A percentile compares a stretch with the other conserved stretches of the same genome.
These are phyloP conservation scores for Fusarium clavum DNA, from an alignment of 2,329 filamentous ascomycete genomes.

Conservation along the genomic window DNA sequence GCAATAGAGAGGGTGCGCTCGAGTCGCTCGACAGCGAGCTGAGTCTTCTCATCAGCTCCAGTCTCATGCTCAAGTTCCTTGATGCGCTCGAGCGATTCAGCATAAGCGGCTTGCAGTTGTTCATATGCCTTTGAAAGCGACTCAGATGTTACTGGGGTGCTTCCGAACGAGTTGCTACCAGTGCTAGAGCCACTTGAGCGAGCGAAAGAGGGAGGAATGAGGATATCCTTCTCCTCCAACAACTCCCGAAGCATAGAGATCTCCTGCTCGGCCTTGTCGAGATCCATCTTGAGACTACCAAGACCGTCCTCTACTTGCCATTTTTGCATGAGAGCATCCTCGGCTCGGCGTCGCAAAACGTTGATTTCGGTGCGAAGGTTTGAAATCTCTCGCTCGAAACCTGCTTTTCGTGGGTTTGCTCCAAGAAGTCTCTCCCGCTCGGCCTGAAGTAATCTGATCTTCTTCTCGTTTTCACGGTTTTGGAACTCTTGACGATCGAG, in stretches of 20 bases:
- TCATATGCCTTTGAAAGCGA: slow-evolving; percentile 80
- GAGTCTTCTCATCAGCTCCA: slow-evolving; percentile 67
- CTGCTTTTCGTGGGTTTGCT: slow-evolving; percentile 76
- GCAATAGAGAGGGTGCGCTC: slow-evolving; percentile 76
- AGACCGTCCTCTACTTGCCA: slow-evolving; percentile 95
- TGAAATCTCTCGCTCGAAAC: slow-evolving; percentile 86
- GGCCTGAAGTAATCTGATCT: slow-evolving; percentile 78
- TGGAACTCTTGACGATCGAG: slow-evolving; percentile 88
- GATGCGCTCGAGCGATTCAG: slow-evolving; percentile 73
- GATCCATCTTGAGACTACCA: slow-evolving; percentile 90
- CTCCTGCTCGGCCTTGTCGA: slow-evolving; percentile 94
- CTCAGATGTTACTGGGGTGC: slow-evolving; percentile 70
- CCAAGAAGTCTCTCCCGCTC: slow-evolving; percentile 81
- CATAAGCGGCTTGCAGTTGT: slow-evolving; percentile 79
- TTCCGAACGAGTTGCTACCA: slow-evolving; percentile 47
- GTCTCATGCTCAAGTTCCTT: slow-evolving; percentile 69
- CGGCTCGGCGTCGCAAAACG: slow-evolving; percentile 83
- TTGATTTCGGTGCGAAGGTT: slow-evolving; percentile 87
- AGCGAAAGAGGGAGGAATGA: slow-evolving; percentile 71
- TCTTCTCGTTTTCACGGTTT: slow-evolving; percentile 84
- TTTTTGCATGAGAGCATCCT: slow-evolving; percentile 94
- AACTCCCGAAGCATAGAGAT: slow-evolving; percentile 84
- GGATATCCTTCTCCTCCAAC: slow-evolving; percentile 84
- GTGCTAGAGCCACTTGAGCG: slow-evolving; percentile 55
- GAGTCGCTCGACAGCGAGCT: slow-evolving; percentile 71